These are phyloP conservation scores for Dioscorea cayenensis DNA, from an alignment of 116 monocot species.

Conservation along the genomic window DNA sequence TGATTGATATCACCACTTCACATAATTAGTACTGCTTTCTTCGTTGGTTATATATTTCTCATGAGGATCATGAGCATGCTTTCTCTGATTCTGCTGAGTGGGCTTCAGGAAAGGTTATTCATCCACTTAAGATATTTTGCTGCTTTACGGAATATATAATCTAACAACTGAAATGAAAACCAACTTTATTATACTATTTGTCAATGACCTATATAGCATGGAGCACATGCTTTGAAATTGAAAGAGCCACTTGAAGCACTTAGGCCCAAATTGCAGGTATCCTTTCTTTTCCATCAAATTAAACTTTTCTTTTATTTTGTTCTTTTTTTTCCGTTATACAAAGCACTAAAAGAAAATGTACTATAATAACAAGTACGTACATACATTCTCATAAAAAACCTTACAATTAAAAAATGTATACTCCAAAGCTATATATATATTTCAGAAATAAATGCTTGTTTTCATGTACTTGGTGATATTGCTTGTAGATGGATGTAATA, in stretches of 20 bases:
- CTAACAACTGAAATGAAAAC: background rate
- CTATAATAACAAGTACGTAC: constrained; percentile 61
- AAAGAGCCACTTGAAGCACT: constrained; percentile 94
- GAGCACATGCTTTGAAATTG: constrained; percentile 56
- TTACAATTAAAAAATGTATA: too few relatives aligned
- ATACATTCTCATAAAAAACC: too few relatives aligned
- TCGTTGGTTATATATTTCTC: background rate
- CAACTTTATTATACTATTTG: background rate
- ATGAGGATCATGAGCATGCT: constrained; percentile 84
- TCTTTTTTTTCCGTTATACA: background rate
- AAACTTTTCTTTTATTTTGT: background rate
- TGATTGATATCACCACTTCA: too few relatives aligned
- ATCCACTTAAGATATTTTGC: constrained; percentile 7
- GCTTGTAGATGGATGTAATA: constrained; percentile 17
- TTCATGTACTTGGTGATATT: background rate
- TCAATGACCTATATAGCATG: constrained; percentile 65
- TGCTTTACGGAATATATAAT: background rate
- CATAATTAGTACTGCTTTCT: background rate
- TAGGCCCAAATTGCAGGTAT: constrained; percentile 88
- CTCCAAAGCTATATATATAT: background rate
- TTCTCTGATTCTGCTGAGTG: constrained; percentile 97
- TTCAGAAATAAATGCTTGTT: too few relatives aligned
- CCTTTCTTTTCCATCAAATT: background rate
- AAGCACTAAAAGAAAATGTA: background rate
- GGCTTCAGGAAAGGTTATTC: constrained; percentile 86